Conservation (phyloP, 176 grass and related monocot genomes). For the Carex littledalei region DNA sequence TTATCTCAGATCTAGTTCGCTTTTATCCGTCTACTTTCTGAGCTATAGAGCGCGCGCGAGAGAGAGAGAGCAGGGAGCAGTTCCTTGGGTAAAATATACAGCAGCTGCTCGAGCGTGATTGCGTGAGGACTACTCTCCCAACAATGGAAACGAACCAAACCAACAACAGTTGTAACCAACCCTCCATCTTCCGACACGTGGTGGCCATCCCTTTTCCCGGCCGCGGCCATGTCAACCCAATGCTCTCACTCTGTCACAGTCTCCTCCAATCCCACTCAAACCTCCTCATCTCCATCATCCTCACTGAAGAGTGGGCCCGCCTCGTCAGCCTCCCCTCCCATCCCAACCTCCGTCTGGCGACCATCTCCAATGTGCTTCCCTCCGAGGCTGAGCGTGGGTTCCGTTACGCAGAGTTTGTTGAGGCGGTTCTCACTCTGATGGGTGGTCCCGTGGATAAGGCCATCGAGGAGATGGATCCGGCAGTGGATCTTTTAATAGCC, state of each 20-base stretch:
- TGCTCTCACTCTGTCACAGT: conserved; percentile 46
- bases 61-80: not conserved
- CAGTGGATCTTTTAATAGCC: conserved; percentile 27
- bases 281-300: conserved; percentile 48
- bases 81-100: not conserved
- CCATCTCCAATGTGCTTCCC: conserved; percentile 60
- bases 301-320: conserved; percentile 61
- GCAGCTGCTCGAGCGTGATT: not conserved
- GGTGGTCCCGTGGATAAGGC: conserved; percentile 37
- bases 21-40: too few species aligned
- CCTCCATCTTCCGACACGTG: conserved; percentile 30
- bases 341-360: conserved; percentile 24
- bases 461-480: conserved; percentile 22
- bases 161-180: not conserved
- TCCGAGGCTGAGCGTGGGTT: conserved; percentile 43
- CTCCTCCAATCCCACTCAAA: conserved; percentile 23
- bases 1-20: too few species aligned
- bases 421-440: conserved; percentile 40
- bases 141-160: not conserved
- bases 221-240: conserved; percentile 68
- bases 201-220: conserved; percentile 49
- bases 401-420: conserved; percentile 33
- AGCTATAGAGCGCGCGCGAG: too few species aligned
- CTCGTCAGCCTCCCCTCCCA: conserved; percentile 28
- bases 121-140: not conserved